Evolutionary conservation across 441 rosid genomes (phyloP).

Genomic region (Hypseocharis bilobata): DNA sequence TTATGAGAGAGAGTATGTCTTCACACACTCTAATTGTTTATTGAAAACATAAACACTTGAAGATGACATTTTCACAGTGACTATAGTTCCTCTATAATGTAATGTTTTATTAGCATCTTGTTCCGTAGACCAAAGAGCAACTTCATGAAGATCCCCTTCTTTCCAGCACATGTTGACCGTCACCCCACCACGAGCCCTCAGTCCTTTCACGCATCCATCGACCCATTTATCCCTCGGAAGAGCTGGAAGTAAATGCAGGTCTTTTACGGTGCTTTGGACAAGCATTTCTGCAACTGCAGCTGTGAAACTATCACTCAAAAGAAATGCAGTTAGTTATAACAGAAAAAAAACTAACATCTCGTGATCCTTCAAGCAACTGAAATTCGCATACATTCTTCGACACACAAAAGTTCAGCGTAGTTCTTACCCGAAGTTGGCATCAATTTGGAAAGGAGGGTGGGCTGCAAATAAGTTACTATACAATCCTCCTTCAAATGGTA

Average conservation of each 20-base stretch:
- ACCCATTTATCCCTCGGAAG: conserved; percentile 38
- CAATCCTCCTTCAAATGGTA: conserved; percentile 64
- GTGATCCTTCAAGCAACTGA: no score
- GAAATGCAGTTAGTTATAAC: background rate
- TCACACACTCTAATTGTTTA: background rate
- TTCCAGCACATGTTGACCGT: conserved; percentile 37
- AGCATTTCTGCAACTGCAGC: conserved; percentile 42
- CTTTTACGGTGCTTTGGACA: conserved; percentile 35
- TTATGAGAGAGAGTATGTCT: background rate
- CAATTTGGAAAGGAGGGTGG: conserved; percentile 92
- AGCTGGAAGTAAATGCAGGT: conserved; percentile 38
- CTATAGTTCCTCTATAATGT: conserved; percentile 40
- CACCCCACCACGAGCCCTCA: conserved; percentile 37
- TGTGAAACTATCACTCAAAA: conserved; percentile 28
- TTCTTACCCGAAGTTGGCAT: conserved; percentile 83
- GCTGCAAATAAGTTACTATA: conserved; percentile 84
- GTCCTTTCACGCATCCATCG: conserved; percentile 31
- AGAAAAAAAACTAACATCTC: background rate
- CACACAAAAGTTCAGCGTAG: background rate
- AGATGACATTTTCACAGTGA: conserved; percentile 27
- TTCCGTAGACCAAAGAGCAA: conserved; percentile 40
- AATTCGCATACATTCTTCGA: background rate
- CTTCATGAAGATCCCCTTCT: conserved; percentile 49
- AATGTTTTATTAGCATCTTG: conserved; percentile 24
- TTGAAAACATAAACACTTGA: conserved; percentile 39